Conservation (phyloP, 345 rosid species). For the Noccaea caerulescens region DNA sequence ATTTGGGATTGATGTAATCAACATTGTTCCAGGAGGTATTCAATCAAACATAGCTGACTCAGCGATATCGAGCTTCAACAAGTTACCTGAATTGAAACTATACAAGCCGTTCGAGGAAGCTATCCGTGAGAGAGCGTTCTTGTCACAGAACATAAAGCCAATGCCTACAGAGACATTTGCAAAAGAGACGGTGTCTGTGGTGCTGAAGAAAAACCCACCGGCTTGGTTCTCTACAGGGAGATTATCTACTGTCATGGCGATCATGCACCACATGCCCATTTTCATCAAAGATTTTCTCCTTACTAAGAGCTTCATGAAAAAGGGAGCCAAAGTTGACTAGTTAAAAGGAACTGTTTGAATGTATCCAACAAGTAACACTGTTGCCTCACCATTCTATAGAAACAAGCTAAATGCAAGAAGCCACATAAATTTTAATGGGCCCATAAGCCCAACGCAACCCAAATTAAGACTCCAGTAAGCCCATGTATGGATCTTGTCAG, state of each 20-base stretch:
- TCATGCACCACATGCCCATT: slow-evolving; percentile 75
- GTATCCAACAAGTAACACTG: slow-evolving; percentile 15
- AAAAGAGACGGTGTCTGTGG: slow-evolving; percentile 55
- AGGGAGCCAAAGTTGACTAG: slow-evolving; percentile 19
- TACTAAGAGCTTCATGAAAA: slow-evolving; percentile 53
- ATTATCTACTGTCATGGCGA: slow-evolving; percentile 55
- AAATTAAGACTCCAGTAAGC: not conserved
- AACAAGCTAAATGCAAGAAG: not conserved
- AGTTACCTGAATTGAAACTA: slow-evolving; percentile 75
- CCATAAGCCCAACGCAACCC: not conserved
- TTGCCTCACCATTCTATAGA: not conserved
- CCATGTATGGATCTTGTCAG: not conserved
- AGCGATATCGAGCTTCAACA: slow-evolving; percentile 53
- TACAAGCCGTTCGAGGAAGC: slow-evolving; percentile 66
- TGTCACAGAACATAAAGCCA: slow-evolving; percentile 57
- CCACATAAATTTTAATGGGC: not conserved
- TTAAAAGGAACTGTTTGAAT: not conserved
- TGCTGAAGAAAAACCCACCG: slow-evolving; percentile 67
- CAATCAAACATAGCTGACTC: slow-evolving; percentile 78
- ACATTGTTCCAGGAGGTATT: slow-evolving; percentile 81
- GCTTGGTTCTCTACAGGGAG: slow-evolving; percentile 76
- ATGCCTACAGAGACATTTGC: slow-evolving; percentile 78
- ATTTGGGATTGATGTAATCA: slow-evolving; percentile 76
- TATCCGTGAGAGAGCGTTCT: slow-evolving; percentile 58
- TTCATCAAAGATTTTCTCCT: slow-evolving; percentile 61